Base-by-base conservation (phyloP, 2,329 filamentous ascomycete species). In the Colletotrichum gigasporum region DNA sequence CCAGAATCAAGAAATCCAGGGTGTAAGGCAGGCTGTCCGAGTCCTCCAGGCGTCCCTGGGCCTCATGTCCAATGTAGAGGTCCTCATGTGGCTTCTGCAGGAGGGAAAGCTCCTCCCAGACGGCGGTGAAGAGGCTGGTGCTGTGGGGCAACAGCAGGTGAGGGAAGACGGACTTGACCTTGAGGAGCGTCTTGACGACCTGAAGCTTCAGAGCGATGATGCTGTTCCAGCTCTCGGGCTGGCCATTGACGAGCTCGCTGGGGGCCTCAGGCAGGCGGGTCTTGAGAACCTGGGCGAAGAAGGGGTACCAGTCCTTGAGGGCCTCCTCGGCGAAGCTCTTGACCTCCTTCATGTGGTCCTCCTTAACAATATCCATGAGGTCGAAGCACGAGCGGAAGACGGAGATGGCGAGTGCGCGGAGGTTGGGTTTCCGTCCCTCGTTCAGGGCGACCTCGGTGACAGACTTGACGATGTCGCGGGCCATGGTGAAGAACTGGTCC, bases 311-410 rank as follows among this genome's bases (percentile, higher is more conserved):
- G 52, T 87, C 87, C 70, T 84, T 85, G 50, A 98, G 84, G 0
- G 93, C 89, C 73, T 97, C 91, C 66, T 97, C 93, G 55, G 95
- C 94, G 75, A 99, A 99, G 1, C 85, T 85, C 77, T 93, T 96
- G 66, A 98, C 93, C 58, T 92, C 92, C 62, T 86, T 85, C 72
- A 92, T 92, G 78, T 98, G 92, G 70, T 97, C 93, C 69, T 97
- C 94, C 83, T 97, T 91, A 69, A 98, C 92, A 87, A 97, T 97
- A 79, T 98, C 94, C 80, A 99, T 87, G 60, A 96, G 92, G 75
- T 98, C 94, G 76, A 99, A 97, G 78, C 93, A 97, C 50, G 89
- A 89, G 61, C 93, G 88, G 83, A 98, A 97, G 62, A 97, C 92
- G 39, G 91, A 93, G 41, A 98, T 91, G 37, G 96, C 92, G 69